Conservation (phyloP, 225 moss, liverwort and hornwort species). For the Takakia lepidozioides region DNA sequence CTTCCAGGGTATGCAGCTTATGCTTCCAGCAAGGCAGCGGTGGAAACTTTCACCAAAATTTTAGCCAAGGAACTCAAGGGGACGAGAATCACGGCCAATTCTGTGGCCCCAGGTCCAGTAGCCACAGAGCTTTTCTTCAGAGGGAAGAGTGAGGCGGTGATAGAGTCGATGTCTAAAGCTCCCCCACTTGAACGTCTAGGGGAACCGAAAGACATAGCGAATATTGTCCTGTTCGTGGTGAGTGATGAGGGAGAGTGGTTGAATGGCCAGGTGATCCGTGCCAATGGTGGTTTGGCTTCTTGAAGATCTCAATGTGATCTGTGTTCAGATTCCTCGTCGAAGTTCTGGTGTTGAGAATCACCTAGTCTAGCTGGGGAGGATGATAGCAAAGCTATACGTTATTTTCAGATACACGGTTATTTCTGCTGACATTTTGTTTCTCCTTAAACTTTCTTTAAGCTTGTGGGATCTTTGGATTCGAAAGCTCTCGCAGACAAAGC, state of each 20-base stretch:
- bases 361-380: no score
- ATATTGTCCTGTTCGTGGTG: constrained; percentile 17
- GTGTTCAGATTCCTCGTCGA: no score
- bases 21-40: constrained; percentile 24
- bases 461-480: no score
- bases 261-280: constrained; percentile 37
- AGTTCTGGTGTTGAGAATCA: no score
- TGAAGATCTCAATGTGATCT: no score
- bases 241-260: constrained; percentile 29
- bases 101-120: constrained; percentile 29
- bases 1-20: constrained; percentile 21
- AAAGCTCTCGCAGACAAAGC: no score
- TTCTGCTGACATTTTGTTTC: no score
- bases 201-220: constrained; percentile 26
- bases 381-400: no score
- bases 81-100: constrained; percentile 25
- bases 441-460: no score
- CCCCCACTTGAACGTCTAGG: constrained; percentile 26
- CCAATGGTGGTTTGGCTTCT: constrained; percentile 19
- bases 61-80: constrained; percentile 34
- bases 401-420: no score
- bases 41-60: constrained; percentile 26
- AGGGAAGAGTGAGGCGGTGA: constrained; percentile 20
- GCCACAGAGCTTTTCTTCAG: constrained; percentile 33
- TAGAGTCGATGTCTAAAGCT: constrained; percentile 4